Conservation (phyloP, 306 rosid genomes). For the Begonia fuchsioides region DNA sequence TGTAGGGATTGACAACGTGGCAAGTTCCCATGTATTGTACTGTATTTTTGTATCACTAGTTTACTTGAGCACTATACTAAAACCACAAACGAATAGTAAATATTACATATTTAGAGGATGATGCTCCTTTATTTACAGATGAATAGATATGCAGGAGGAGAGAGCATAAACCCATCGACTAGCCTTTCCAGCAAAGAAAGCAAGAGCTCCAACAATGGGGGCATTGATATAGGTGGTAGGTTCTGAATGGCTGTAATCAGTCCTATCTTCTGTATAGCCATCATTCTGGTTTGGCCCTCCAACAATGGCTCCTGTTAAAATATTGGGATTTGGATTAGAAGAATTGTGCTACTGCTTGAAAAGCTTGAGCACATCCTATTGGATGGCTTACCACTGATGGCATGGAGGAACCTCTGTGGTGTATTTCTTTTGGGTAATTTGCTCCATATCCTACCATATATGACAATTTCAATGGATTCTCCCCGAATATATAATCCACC, state of each 20-base stretch:
- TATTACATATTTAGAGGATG: too few species aligned
- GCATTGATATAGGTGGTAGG: constrained; percentile 80
- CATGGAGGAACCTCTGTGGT: constrained; percentile 89
- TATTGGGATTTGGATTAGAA: constrained; percentile 60
- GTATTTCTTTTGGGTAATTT: constrained; percentile 60
- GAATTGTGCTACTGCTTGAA: constrained; percentile 52
- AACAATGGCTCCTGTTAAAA: constrained; percentile 60
- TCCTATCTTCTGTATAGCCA: constrained; percentile 60
- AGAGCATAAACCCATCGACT: background rate
- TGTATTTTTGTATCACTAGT: too few species aligned
- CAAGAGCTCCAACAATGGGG: constrained; percentile 68
- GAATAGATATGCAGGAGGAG: background rate
- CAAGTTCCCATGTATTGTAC: too few species aligned
- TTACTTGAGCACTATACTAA: too few species aligned
- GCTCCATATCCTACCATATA: constrained; percentile 87
- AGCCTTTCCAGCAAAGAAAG: constrained; percentile 43
- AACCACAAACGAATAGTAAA: too few species aligned
- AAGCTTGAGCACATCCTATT: constrained; percentile 74
- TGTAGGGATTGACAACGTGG: too few species aligned
- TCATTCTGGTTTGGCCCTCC: constrained; percentile 88
- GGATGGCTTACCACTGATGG: constrained; percentile 57
- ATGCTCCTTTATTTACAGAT: background rate
- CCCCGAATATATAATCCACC: constrained; percentile 86
- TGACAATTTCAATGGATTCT: constrained; percentile 66
- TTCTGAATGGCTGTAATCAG: constrained; percentile 73